Conservation (phyloP, 768 basidiomycete genomes). For the Daedaleopsis sinensis region DNA sequence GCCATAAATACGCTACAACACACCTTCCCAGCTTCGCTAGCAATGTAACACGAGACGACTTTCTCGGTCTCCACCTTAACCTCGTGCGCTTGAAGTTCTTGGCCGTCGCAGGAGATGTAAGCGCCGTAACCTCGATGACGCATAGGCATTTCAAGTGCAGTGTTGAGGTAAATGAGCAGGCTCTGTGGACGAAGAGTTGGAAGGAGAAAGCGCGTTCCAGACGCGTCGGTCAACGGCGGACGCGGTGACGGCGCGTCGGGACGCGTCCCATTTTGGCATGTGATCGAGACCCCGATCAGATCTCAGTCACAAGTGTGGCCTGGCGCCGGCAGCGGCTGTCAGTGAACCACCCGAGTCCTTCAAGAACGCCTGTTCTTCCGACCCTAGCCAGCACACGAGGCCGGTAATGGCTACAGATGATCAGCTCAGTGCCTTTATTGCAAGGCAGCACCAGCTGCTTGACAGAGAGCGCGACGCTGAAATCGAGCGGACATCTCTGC, state of each 20-base stretch:
- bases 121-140: conserved; percentile 13
- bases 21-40: conserved; percentile 20
- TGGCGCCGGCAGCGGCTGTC: too few species aligned
- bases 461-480: conserved; percentile 81
- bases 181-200: not conserved
- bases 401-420: conserved; percentile 28
- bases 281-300: conserved; percentile 14
- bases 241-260: not conserved
- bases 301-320: not conserved
- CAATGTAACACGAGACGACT: conserved; percentile 21
- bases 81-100: conserved; percentile 9
- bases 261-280: conserved; percentile 3
- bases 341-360: not conserved
- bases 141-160: conserved; percentile 8
- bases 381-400: not conserved
- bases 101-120: conserved; percentile 21
- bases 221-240: not conserved
- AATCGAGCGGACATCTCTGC: conserved; percentile 73
- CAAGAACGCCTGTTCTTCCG: not conserved
- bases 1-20: not conserved
- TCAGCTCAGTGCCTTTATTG: conserved; percentile 59
- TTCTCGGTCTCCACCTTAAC: conserved; percentile 19
- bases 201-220: not conserved
- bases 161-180: not conserved
- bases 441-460: conserved; percentile 68